Conservation (phyloP, 768 basidiomycete species). For the Boletus rubropictus region DNA sequence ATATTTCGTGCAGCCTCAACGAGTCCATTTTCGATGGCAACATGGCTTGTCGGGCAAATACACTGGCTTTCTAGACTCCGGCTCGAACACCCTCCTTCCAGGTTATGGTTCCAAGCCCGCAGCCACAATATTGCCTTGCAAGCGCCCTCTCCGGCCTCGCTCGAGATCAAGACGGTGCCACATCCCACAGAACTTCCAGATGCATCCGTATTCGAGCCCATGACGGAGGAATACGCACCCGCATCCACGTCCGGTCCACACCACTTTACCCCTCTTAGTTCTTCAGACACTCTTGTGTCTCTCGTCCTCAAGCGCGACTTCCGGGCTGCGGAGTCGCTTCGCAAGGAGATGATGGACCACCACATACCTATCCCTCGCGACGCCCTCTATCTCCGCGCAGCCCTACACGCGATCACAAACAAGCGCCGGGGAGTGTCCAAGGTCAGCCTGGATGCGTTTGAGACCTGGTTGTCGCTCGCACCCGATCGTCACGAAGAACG, state of each 20-base stretch:
- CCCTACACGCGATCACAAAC: slow-evolving; percentile 28
- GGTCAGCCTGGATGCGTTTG: slow-evolving; percentile 21
- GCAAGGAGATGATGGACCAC: slow-evolving; percentile 35
- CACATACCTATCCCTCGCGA: slow-evolving; percentile 35
- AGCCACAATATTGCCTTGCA: slow-evolving; percentile 24
- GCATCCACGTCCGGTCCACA: slow-evolving; percentile 4
- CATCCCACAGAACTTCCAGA: slow-evolving; percentile 31
- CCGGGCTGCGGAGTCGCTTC: slow-evolving; percentile 31
- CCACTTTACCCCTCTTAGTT: slow-evolving; percentile 19
- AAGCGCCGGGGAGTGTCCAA: slow-evolving; percentile 15
- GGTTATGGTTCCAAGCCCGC: slow-evolving; percentile 16
- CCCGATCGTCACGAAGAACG: slow-evolving; percentile 29
- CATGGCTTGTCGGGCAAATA: slow-evolving; percentile 17
- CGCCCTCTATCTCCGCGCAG: slow-evolving; percentile 35
- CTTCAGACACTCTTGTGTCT: slow-evolving; percentile 20
- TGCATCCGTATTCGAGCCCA: slow-evolving; percentile 33
- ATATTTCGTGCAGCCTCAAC: neutral
- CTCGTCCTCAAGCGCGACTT: slow-evolving; percentile 23
- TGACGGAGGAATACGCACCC: slow-evolving; percentile 31
- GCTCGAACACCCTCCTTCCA: slow-evolving; percentile 10
- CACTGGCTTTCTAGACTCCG: slow-evolving; percentile 14
- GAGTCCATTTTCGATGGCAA: slow-evolving; percentile 17
- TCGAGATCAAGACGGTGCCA: slow-evolving; percentile 32
- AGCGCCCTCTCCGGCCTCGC: slow-evolving; percentile 32
- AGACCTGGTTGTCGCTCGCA: slow-evolving; percentile 41